A percentile compares a stretch with the other conserved stretches of the same genome.
phyloP scores from a whole-genome alignment of 192 early-diverging fungal genomes.

The Umbelopsis ramanniana region DNA sequence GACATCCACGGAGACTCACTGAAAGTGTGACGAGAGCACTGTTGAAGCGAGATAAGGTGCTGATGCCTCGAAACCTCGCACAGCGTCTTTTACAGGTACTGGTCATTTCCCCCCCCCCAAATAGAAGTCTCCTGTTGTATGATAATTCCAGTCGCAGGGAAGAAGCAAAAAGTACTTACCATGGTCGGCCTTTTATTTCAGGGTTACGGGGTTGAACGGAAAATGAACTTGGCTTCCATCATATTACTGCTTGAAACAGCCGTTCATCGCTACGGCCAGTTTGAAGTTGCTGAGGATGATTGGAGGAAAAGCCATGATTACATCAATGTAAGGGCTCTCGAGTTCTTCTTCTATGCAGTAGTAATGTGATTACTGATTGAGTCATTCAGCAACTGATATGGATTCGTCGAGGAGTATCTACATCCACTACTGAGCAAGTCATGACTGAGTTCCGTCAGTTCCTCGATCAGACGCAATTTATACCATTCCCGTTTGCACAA shows the following conservation, averaged over 20 bases:
- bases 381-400: constrained; percentile 13
- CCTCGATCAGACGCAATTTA: constrained; percentile 7
- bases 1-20: constrained; percentile 12
- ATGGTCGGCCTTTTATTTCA: not conserved
- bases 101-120: not conserved
- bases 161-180: not conserved
- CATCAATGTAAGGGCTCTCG: constrained; percentile 2
- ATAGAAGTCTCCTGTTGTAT: too few species aligned
- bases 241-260: constrained; percentile 18
- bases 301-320: constrained; percentile 20
- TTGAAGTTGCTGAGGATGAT: constrained; percentile 24
- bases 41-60: not conserved
- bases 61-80: constrained; percentile 14
- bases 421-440: constrained; percentile 3
- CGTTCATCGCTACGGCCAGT: constrained; percentile 9
- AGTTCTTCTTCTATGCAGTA: too few species aligned
- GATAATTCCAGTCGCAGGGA: too few species aligned
- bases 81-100: constrained; percentile 26
- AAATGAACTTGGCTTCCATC: constrained; percentile 5
- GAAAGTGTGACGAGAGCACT: constrained; percentile 16
- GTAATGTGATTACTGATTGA: not conserved
- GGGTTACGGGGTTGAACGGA: constrained; percentile 23
- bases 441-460: constrained; percentile 6
- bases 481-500: constrained; percentile 25
- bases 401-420: constrained; percentile 4